These are phyloP conservation scores for Blastobotrys elegans DNA, from an alignment of 1,139 yeast species.

Conservation along the genomic window DNA sequence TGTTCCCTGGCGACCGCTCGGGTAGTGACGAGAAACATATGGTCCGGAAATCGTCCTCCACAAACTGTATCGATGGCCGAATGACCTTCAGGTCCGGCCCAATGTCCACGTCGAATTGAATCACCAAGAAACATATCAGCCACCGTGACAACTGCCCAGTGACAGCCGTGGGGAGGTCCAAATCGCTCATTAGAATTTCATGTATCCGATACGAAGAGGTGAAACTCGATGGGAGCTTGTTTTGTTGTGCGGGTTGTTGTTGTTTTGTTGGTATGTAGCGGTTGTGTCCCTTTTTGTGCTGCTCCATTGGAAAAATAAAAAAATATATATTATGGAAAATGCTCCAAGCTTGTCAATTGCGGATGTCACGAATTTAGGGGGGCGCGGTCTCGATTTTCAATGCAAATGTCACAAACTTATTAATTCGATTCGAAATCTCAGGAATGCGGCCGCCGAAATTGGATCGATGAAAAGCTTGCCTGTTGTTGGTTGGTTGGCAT, in stretches of 20 bases:
- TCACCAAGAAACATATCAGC: constrained; percentile 30
- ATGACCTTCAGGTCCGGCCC: constrained; percentile 33
- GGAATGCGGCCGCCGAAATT: no score
- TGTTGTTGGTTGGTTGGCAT: no score
- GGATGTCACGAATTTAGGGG: no score
- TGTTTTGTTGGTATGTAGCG: not conserved
- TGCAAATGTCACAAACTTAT: no score
- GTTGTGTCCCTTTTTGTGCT: not conserved
- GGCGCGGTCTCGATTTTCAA: no score
- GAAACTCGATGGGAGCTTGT: constrained; percentile 25
- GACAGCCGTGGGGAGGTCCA: constrained; percentile 18
- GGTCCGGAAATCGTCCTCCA: constrained; percentile 29
- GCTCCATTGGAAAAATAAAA: no score
- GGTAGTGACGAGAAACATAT: constrained; percentile 32
- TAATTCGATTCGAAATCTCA: no score
- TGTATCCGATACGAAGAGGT: constrained; percentile 29
- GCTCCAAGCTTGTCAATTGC: no score
- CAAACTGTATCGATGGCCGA: constrained; percentile 27
- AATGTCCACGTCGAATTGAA: constrained; percentile 34
- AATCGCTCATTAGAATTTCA: constrained; percentile 24
- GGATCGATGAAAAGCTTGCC: no score
- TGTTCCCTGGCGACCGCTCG: constrained; percentile 21
- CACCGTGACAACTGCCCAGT: constrained; percentile 23
- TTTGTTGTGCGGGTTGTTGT: not conserved
- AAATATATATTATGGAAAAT: no score